Evolutionary conservation across 345 rosid genomes (phyloP).

Genomic region (Odontarrhena argentea): DNA sequence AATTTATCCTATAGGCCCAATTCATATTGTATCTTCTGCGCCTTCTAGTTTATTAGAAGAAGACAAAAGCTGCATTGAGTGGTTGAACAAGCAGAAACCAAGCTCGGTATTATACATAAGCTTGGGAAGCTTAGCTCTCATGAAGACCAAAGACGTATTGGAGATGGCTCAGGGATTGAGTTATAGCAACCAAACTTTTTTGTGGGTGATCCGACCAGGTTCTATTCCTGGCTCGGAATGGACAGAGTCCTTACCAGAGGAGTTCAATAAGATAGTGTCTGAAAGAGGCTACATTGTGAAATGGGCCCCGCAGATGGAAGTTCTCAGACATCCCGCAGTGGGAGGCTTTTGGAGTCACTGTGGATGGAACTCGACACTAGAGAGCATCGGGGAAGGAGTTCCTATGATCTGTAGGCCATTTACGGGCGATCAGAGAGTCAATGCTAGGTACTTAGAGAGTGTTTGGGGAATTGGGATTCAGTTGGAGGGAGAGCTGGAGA

Average conservation of each 20-base stretch:
- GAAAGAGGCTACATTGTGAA: conserved; percentile 47
- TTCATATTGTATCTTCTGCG: conserved; percentile 35
- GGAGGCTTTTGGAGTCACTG: conserved; percentile 60
- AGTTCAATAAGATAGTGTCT: conserved; percentile 32
- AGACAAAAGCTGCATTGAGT: conserved; percentile 49
- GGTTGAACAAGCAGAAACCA: conserved; percentile 50
- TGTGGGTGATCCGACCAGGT: conserved; percentile 54
- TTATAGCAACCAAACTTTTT: conserved; percentile 47
- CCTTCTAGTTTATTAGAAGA: conserved; percentile 45
- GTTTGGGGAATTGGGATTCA: conserved; percentile 48
- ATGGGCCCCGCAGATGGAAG: conserved; percentile 62
- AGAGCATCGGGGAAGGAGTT: conserved; percentile 55
- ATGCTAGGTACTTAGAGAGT: conserved; percentile 44
- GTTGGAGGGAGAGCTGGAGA: conserved; percentile 3
- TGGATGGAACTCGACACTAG: conserved; percentile 57
- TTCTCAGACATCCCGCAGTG: conserved; percentile 48
- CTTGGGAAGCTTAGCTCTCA: conserved; percentile 57
- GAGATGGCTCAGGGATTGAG: conserved; percentile 50
- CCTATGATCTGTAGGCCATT: conserved; percentile 54
- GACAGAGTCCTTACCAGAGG: conserved; percentile 42
- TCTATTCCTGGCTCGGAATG: conserved; percentile 32
- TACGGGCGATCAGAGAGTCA: conserved; percentile 48
- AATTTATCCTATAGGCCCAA: conserved; percentile 43
- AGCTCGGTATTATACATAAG: conserved; percentile 60
- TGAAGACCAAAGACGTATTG: conserved; percentile 33